These are phyloP conservation scores for Phalaenopsis aphrodite DNA, from an alignment of 106 monocot genomes.

Conservation along the genomic window DNA sequence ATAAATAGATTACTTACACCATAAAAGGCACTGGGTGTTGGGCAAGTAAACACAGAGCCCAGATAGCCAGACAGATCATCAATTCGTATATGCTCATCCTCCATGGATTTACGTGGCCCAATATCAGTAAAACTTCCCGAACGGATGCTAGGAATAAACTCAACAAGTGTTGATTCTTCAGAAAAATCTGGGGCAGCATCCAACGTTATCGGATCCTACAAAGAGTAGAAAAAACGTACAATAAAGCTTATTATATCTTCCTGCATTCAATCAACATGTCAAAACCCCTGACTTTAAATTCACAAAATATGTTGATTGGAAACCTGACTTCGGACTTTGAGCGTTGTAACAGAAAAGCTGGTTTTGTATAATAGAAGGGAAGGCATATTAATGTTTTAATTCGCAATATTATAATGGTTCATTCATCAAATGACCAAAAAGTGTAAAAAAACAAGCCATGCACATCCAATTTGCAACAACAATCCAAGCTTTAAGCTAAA, in stretches of 20 bases:
- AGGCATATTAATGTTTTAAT: not conserved
- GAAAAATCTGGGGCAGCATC: not conserved
- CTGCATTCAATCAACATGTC: not conserved
- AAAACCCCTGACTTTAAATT: not conserved
- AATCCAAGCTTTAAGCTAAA: not conserved
- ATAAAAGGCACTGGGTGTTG: constrained; percentile 61
- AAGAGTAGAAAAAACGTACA: not conserved
- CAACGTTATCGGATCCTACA: not conserved
- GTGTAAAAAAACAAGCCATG: not conserved
- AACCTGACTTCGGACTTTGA: not conserved
- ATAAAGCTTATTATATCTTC: not conserved
- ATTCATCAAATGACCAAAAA: not conserved
- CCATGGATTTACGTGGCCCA: constrained; percentile 56
- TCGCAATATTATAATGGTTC: not conserved
- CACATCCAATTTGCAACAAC: not conserved
- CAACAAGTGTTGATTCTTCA: not conserved
- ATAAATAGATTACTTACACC: constrained; percentile 34
- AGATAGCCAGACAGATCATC: constrained; percentile 56
- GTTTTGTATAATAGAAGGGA: no score
- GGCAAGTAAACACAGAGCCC: constrained; percentile 39
- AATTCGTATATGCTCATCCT: constrained; percentile 70
- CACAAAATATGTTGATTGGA: not conserved
- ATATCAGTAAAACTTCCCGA: constrained; percentile 62
- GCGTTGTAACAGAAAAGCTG: not conserved
- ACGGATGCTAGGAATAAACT: constrained; percentile 47